Base-by-base conservation (phyloP, 2,329 filamentous ascomycete genomes). In the Botrytis sinoallii region DNA sequence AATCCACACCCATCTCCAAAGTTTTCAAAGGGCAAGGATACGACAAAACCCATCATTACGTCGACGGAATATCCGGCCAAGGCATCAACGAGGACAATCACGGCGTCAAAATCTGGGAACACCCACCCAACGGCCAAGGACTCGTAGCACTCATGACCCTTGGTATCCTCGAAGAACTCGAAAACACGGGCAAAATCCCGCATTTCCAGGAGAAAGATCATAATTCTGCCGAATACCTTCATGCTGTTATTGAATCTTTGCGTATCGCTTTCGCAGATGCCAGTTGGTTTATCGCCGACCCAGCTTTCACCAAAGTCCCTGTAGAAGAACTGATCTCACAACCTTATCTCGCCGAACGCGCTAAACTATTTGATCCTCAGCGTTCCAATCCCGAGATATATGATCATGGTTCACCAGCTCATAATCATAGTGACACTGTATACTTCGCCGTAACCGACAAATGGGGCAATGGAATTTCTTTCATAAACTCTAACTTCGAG, bases 401-500 rank as follows among this genome's bases (percentile, higher is more conserved):
- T 1, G 84, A 89, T 61, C 92, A 94, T 80, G 95, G 95, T 73
- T 93, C 93, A 81, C 94, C 94, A 0, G 95, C 95, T 0, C 89
- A 97, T 75, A 91, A 91, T 76, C 92, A 92, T 83, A 93, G 92
- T 81, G 96, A 99, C 82, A 98, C 96, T 0, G 96, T 98, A 42
- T 98, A 98, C 85, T 97, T 98, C 81, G 90, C 92, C 73, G 92
- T 92, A 18, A 92, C 94, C 0, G 96, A 98, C 84, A 83, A 85
- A 1, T 85, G 90, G 46, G 96, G 96, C 71, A 98, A 98, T 83
- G 95, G 92, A 48, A 95, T 96, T 71, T 96, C 92, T 35, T 98
- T 98, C 84, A 98, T 98, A 85, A 98, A 97, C 87, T 95, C 92
- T 83, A 97, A 95, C 85, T 98, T 95, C 83, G 91, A 88, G 72